Evolutionary conservation across 2,329 filamentous ascomycete species (phyloP).

Genomic region (Colletotrichum truncatum): DNA sequence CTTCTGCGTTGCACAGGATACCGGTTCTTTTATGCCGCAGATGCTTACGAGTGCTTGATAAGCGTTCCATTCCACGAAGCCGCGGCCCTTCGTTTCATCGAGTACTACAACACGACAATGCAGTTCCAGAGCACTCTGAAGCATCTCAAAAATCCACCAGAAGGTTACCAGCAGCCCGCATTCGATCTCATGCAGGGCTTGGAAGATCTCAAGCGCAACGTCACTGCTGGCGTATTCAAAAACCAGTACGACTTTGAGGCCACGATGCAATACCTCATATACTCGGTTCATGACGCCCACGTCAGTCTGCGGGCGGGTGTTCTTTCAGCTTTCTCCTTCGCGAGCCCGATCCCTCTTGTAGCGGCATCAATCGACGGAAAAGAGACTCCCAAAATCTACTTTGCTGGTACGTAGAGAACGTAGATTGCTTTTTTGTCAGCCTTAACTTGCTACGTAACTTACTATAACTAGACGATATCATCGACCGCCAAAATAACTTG

Average conservation of each 20-base stretch:
- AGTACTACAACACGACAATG: slow-evolving; percentile 26
- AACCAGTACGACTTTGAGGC: slow-evolving; percentile 23
- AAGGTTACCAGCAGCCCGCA: slow-evolving; percentile 16
- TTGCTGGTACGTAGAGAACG: slow-evolving; percentile 2
- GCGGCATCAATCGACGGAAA: slow-evolving; percentile 17
- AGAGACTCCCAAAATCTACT: slow-evolving; percentile 18
- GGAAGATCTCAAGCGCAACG: slow-evolving; percentile 3
- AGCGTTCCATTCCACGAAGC: slow-evolving; percentile 18
- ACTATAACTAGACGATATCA: not conserved
- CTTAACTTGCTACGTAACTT: too few relatives aligned
- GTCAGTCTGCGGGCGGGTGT: slow-evolving; percentile 6
- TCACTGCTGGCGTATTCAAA: slow-evolving; percentile 2
- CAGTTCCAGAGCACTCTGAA: slow-evolving; percentile 18
- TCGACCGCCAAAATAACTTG: not conserved
- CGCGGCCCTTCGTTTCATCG: slow-evolving; percentile 19
- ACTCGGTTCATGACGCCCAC: slow-evolving; percentile 17
- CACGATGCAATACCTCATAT: slow-evolving; percentile 3
- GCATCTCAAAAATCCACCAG: slow-evolving; percentile 12
- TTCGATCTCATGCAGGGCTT: slow-evolving; percentile 6
- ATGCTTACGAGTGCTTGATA: slow-evolving; percentile 6
- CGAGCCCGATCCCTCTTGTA: slow-evolving; percentile 6
- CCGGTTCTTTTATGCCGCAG: slow-evolving; percentile 6
- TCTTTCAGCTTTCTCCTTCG: slow-evolving; percentile 19
- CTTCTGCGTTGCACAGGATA: not conserved
- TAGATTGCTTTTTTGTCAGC: too few relatives aligned